A percentile compares a stretch with the other conserved stretches of the same genome.
phyloP scores from a whole-genome alignment of 495 filamentous ascomycete species.

The Alectoria sarmentosa region DNA sequence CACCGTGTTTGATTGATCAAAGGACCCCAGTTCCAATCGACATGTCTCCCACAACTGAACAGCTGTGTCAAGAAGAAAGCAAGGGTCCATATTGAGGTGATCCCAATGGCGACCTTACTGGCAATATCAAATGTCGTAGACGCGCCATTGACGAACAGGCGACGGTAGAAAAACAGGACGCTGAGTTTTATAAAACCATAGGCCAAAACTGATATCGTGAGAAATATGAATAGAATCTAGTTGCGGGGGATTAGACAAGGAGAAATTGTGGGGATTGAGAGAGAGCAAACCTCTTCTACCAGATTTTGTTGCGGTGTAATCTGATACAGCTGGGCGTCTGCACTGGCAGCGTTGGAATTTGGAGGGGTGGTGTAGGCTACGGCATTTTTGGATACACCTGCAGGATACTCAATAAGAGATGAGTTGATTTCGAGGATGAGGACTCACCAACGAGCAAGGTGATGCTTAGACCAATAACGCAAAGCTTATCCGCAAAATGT shows the following conservation, averaged over 20 bases:
- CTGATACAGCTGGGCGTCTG: not conserved
- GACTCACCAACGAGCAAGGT: not conserved
- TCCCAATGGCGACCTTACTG: not conserved
- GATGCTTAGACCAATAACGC: not conserved
- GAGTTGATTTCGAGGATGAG: not conserved
- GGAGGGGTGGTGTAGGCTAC: not conserved
- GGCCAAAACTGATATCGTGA: not conserved
- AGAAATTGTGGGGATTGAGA: not conserved
- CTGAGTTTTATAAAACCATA: not conserved
- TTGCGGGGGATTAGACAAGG: not conserved
- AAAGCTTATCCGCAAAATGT: not conserved
- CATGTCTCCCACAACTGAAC: not conserved
- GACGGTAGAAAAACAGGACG: not conserved
- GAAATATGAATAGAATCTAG: not conserved
- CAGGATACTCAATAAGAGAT: not conserved
- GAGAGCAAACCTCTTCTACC: not conserved
- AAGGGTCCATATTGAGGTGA: not conserved
- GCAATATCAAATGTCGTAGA: not conserved
- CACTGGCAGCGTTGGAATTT: not conserved
- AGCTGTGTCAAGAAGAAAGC: not conserved
- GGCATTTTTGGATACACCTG: not conserved
- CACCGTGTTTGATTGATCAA: not conserved
- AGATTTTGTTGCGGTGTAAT: not conserved
- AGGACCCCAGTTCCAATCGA: not conserved
- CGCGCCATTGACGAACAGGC: not conserved